Evolutionary conservation across 2,329 filamentous ascomycete species (phyloP).

Genomic region (Colletotrichum eremochloae): DNA sequence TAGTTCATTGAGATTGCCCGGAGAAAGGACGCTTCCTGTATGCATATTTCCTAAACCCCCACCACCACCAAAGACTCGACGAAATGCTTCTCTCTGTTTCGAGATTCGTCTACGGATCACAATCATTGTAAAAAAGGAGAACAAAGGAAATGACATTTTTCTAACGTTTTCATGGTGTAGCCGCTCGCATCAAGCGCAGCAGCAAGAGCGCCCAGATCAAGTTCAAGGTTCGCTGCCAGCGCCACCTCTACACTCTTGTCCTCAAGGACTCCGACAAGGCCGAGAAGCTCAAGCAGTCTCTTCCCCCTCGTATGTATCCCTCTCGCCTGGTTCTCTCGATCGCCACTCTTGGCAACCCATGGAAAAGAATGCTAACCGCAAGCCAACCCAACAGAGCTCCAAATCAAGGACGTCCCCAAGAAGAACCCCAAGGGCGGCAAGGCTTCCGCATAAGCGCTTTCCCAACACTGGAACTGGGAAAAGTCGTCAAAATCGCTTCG

Average conservation of each 20-base stretch:
- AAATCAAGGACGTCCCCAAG: slow-evolving; percentile 68
- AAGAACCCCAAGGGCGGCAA: slow-evolving; percentile 63
- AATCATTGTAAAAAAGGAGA: slow-evolving; percentile 22
- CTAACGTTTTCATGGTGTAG: slow-evolving; percentile 60
- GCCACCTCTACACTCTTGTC: slow-evolving; percentile 96
- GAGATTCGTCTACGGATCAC: slow-evolving; percentile 19
- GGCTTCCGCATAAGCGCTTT: slow-evolving; percentile 51
- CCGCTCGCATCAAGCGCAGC: slow-evolving; percentile 97
- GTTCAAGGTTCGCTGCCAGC: slow-evolving; percentile 99
- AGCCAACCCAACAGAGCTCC: slow-evolving; percentile 58
- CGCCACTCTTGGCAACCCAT: neutral
- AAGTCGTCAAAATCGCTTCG: slow-evolving; percentile 27
- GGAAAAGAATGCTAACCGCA: slow-evolving; percentile 11
- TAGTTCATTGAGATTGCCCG: slow-evolving; percentile 99
- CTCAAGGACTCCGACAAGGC: slow-evolving; percentile 99
- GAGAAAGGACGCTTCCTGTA: slow-evolving; percentile 99
- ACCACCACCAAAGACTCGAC: neutral
- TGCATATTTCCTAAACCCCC: slow-evolving; percentile 57
- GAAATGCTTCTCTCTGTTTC: neutral
- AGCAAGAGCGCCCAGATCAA: slow-evolving; percentile 92
- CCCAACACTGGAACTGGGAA: slow-evolving; percentile 11
- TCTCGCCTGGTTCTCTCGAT: neutral
- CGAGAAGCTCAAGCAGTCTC: slow-evolving; percentile 99
- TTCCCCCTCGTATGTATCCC: slow-evolving; percentile 86
- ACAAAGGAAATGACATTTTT: slow-evolving; percentile 25